Base-by-base conservation (phyloP, 2,329 filamentous ascomycete genomes). In the Clarireedia paspali region DNA sequence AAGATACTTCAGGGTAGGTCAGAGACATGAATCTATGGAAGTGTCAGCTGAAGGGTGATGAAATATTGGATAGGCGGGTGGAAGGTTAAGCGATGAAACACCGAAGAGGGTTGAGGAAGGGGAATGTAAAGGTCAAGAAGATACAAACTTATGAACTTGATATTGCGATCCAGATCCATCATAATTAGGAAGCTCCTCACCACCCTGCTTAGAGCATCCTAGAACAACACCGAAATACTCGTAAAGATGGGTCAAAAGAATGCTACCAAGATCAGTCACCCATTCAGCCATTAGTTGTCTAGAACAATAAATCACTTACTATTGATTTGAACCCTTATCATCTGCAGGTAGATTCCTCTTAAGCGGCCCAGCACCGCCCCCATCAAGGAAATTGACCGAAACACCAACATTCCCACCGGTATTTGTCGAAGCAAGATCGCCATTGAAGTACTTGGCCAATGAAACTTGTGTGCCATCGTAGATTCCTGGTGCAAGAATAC, bases 301-400 rank as follows among this genome's bases (percentile, higher is more conserved):
- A 5, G 30, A 23, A 4, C 20, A 36, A 24, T 10, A 39, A n/a
- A 50, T 4, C n/a, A 47, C 62, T 47, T 58, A 81, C 79, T 80
- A 81, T 74, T 84, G 81, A 56, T 76, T 75, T 0, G 78, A 81
- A 17, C 57, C 73, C 5, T 67, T 72, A 58, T 72, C 70, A 59
- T 80, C 74, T 60, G 80, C 73, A 15, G 81, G 74, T 73, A 70
- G 79, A 70, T 81, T 81, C 66, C 74, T 74, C 72, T 71, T 77
- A 60, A 84, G 65, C 24, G 80, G 78, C 17, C 69, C 73, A 34
- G 79, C 80, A 60, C 75, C 81, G 44, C 81, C 82, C 47, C 75
- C 81, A 60, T 84, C 82, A 26, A 85, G 73, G 68, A 83, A 84
- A 73, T 84, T 84, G 68, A 82, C 70, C 2, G 77, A 70, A 1